These are phyloP conservation scores for Paraglomus occultum DNA, from an alignment of 192 early-diverging fungal genomes.

Conservation along the genomic window DNA sequence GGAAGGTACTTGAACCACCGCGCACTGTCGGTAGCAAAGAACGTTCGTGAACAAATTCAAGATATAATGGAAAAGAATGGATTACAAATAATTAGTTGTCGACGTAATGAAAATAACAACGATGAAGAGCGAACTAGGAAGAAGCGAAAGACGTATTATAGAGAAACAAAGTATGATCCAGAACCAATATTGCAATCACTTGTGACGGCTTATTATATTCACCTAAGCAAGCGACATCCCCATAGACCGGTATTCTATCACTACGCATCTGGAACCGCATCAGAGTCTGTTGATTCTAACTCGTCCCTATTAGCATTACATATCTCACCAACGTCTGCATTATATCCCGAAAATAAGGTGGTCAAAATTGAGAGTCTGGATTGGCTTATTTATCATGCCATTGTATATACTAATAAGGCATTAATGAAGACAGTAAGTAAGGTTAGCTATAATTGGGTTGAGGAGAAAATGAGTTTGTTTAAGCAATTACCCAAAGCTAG, in stretches of 20 bases:
- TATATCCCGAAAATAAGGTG: slow-evolving; percentile 73
- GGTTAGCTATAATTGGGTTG: slow-evolving; percentile 84
- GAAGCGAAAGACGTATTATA: slow-evolving; percentile 50
- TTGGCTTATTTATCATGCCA: slow-evolving; percentile 92
- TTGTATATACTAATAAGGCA: slow-evolving; percentile 92
- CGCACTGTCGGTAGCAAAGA: slow-evolving; percentile 75
- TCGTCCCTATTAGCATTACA: slow-evolving; percentile 91
- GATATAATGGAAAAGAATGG: slow-evolving; percentile 84
- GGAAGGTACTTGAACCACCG: slow-evolving; percentile 86
- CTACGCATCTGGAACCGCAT: slow-evolving; percentile 44
- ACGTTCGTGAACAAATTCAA: slow-evolving; percentile 85
- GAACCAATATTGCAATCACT: slow-evolving; percentile 77
- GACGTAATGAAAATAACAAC: slow-evolving; percentile 1
- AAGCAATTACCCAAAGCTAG: slow-evolving; percentile 1
- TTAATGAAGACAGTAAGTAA: slow-evolving; percentile 96
- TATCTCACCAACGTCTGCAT: slow-evolving; percentile 85
- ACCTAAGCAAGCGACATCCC: slow-evolving; percentile 90
- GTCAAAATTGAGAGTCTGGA: slow-evolving; percentile 61
- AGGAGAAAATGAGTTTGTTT: slow-evolving; percentile 60
- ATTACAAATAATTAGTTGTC: slow-evolving; percentile 33
- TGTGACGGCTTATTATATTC: slow-evolving; percentile 87
- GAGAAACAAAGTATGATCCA: background rate
- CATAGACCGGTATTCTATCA: slow-evolving; percentile 56
- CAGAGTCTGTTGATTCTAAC: slow-evolving; percentile 61
- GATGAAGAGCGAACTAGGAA: slow-evolving; percentile 57